Evolutionary conservation across 225 moss, liverwort and hornwort species (phyloP).

Genomic region (Physcomitrellopsis africana): DNA sequence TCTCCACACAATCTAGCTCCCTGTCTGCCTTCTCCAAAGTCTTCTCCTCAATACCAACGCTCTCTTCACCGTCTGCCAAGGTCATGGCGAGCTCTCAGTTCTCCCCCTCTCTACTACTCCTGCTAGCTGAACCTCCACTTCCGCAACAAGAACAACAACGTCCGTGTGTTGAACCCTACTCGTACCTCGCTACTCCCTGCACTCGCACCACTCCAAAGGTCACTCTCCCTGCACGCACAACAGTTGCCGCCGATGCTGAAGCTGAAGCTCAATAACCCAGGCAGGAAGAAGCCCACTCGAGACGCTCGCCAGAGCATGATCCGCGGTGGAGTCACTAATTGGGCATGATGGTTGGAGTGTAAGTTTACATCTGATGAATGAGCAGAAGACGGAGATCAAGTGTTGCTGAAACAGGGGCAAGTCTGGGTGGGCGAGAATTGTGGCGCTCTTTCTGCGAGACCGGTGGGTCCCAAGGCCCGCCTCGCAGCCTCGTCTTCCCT

Average conservation of each 20-base stretch:
- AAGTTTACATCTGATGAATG: slow-evolving; percentile 40
- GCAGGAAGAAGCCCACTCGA: slow-evolving; percentile 35
- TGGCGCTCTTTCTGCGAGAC: slow-evolving; percentile 54
- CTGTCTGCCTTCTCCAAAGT: slow-evolving; percentile 22
- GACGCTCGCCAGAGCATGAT: slow-evolving; percentile 31
- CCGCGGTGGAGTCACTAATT: slow-evolving; percentile 53
- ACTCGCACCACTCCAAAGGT: not conserved
- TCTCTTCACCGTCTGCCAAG: slow-evolving; percentile 46
- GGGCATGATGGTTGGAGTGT: slow-evolving; percentile 54
- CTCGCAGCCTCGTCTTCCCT: slow-evolving; percentile 48
- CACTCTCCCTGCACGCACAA: slow-evolving; percentile 21
- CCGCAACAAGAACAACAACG: slow-evolving; percentile 7
- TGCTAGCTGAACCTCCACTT: slow-evolving; percentile 23
- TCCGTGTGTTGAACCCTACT: slow-evolving; percentile 16
- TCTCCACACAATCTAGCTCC: slow-evolving; percentile 42
- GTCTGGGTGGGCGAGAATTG: slow-evolving; percentile 52
- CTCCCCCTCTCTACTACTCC: not conserved
- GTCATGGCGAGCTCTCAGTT: slow-evolving; percentile 38
- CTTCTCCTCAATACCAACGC: slow-evolving; percentile 15
- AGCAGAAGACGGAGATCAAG: slow-evolving; percentile 21
- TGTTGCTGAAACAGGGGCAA: slow-evolving; percentile 22
- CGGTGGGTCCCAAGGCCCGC: slow-evolving; percentile 51
- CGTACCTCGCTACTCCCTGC: not conserved
- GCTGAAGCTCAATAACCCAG: slow-evolving; percentile 10
- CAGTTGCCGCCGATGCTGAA: slow-evolving; percentile 25